Evolutionary conservation across 176 grass and related monocot genomes (phyloP), one percentile per base, ranked within the genome.

Genomic region (Puccinellia tenuiflora): DNA sequence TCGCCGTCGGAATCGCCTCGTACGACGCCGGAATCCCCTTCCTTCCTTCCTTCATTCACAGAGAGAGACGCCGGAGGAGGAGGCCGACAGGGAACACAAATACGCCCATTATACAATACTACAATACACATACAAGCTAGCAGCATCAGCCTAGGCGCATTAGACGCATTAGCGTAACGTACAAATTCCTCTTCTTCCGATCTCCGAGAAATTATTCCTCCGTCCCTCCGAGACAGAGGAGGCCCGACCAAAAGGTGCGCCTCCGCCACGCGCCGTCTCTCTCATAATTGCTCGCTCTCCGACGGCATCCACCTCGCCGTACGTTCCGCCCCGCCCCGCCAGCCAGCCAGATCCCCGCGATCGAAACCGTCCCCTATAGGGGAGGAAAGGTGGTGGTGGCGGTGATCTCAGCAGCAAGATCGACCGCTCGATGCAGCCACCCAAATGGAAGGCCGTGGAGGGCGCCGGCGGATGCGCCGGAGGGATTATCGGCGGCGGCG

Each of bases 381-480:
- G n/a, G n/a, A 30, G 60, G 18, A 1, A 39, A 34, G 14, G 66
- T 45, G 8, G 50, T 24, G 33, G 79, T 25, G 86, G 45, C 22
- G 87, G 70, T 39, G 62, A 53, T 78, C 83, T 74, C 31, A 73
- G 63, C 31, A 50, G 34, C 68, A 7, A 20, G 39, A 73, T 46
- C 83, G 20, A 22, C 75, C 83, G 20, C 22, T 76, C 76, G 89
- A 46, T 50, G 62, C 69, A 48, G 25, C 40, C 69, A 6, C 73
- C 38, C 26, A 93, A 90, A 73, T 91, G 85, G 86, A 92, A 87
- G 85, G 73, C n/a, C 39, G 56, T 24, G 14, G 75, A 87, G 46
- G 67, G 69, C 8, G n/a, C n/a, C n/a, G 80, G 45, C 33, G 80
- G 9, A 39, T 29, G 26, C 53, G 8, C n/a, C 28, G 30, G 33